These are phyloP conservation scores for Solanum bulbocastanum DNA, from an alignment of 257 asterid species.

Conservation along the genomic window DNA sequence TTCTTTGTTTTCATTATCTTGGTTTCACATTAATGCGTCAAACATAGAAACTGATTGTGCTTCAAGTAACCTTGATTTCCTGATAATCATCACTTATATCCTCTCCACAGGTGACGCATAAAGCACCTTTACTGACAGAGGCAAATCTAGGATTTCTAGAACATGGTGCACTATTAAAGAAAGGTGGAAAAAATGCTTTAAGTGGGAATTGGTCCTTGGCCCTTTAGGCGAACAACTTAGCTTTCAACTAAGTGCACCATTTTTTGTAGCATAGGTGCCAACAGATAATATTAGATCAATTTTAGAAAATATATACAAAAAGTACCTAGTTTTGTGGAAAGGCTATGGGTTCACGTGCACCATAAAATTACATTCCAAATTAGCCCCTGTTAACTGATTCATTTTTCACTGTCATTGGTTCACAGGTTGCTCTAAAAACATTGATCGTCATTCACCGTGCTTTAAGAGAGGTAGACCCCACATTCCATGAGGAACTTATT, in stretches of 20 bases:
- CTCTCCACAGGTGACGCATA: neutral
- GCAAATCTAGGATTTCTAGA: neutral
- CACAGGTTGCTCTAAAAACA: conserved; percentile 92
- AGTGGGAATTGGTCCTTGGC: neutral
- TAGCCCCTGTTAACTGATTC: neutral
- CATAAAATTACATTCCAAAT: neutral
- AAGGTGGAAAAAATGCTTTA: neutral
- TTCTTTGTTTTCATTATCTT: neutral
- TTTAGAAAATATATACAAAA: neutral
- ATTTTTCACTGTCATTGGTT: neutral
- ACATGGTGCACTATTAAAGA: neutral
- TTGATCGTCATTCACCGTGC: conserved; percentile 96
- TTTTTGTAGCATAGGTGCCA: neutral
- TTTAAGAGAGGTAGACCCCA: conserved; percentile 87
- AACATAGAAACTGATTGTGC: neutral
- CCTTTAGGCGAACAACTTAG: neutral
- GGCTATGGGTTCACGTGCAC: neutral
- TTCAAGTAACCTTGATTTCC: neutral
- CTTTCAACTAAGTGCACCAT: neutral
- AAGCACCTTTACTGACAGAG: neutral
- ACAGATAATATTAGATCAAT: neutral
- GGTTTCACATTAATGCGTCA: neutral
- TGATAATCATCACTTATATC: neutral
- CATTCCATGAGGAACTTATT: conserved; percentile 87
- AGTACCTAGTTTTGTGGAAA: neutral